Conservation (phyloP, 1,284 basidiomycete species). For the Rhodotorula glutinis region DNA sequence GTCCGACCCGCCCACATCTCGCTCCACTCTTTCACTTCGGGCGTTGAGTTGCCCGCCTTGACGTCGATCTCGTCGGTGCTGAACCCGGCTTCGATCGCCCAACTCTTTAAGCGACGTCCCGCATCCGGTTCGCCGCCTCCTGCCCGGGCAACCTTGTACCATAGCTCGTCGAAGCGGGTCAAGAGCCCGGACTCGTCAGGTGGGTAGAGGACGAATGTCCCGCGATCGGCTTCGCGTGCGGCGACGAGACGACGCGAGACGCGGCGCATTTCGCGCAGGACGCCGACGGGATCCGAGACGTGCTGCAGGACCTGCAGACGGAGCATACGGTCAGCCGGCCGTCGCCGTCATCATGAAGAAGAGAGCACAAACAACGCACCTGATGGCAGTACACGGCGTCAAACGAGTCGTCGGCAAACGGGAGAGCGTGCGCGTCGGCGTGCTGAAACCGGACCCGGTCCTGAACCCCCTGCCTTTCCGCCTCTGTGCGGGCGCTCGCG, state of each 20-base stretch:
- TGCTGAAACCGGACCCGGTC: constrained; percentile 28
- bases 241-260: constrained; percentile 51
- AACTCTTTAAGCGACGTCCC: constrained; percentile 13
- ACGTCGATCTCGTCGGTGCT: constrained; percentile 4
- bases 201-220: constrained; percentile 5
- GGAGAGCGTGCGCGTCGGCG: constrained; percentile 30
- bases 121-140: constrained; percentile 33
- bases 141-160: constrained; percentile 14
- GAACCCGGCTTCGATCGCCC: constrained; percentile 26
- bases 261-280: constrained; percentile 53
- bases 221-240: constrained; percentile 50
- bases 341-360: too few relatives aligned
- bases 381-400: constrained; percentile 56
- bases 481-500: constrained; percentile 7
- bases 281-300: constrained; percentile 50
- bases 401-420: constrained; percentile 31
- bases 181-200: neutral
- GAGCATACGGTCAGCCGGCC: neutral
- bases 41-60: neutral
- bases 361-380: neutral
- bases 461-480: neutral
- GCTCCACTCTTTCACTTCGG: constrained; percentile 20
- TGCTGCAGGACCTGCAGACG: constrained; percentile 50
- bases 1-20: constrained; percentile 23
- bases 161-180: constrained; percentile 16